Evolutionary conservation across 2,329 filamentous ascomycete species (phyloP).

Genomic region (Monilinia fructicola): DNA sequence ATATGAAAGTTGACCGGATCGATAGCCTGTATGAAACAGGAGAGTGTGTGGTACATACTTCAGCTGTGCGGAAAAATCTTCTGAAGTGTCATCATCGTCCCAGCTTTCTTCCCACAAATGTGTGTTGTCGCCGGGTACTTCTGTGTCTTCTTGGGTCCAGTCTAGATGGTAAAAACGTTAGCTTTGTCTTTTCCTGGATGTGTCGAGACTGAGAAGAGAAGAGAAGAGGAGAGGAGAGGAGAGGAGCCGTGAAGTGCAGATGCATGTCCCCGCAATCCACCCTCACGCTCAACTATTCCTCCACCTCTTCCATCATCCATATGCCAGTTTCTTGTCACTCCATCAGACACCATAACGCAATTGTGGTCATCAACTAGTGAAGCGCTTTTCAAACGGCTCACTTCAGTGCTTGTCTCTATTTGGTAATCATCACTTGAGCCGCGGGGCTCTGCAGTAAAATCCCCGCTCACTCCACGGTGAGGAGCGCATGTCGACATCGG

Average conservation of each 20-base stretch:
- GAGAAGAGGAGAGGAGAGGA: too few species aligned
- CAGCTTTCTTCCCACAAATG: conserved; percentile 99
- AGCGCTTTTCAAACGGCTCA: conserved; percentile 45
- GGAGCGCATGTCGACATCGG: too few species aligned
- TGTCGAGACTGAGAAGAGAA: too few species aligned
- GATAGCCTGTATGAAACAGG: not conserved
- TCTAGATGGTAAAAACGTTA: conserved; percentile 53
- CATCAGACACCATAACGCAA: conserved; percentile 54
- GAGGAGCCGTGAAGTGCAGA: not conserved
- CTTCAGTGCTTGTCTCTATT: conserved; percentile 99
- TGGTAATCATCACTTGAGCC: conserved; percentile 82
- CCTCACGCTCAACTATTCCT: not conserved
- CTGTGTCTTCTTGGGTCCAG: conserved; percentile 89
- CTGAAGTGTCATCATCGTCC: conserved; percentile 96
- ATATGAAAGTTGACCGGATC: not conserved
- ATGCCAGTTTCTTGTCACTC: conserved; percentile 14
- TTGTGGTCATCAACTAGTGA: conserved; percentile 47
- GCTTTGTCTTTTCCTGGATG: conserved; percentile 7
- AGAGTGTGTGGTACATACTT: conserved; percentile 60
- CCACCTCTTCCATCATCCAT: not conserved
- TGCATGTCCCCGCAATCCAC: not conserved
- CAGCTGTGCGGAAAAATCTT: conserved; percentile 93
- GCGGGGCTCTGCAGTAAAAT: not conserved
- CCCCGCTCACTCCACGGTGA: conserved; percentile 1
- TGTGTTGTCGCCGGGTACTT: conserved; percentile 71